Evolutionary conservation across 768 basidiomycete species (phyloP), one percentile per base, ranked within the genome.

Genomic region (Lactarius akahatsu): DNA sequence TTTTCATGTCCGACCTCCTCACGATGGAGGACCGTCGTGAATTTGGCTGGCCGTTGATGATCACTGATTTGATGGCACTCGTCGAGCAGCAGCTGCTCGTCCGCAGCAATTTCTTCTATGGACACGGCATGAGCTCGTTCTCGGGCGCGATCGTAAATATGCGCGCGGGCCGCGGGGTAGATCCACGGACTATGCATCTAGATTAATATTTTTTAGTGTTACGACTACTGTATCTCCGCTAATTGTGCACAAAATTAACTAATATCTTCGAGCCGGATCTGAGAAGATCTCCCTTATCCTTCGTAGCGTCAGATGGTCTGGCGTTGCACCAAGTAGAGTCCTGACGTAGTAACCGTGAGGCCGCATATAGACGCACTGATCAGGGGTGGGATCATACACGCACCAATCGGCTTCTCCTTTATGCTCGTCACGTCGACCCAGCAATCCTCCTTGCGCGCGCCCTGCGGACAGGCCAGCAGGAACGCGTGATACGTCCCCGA

Each of bases 51-150:
- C 70, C 76, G 30, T 66, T 82, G 59, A 65, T 83, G 62, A 36
- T 82, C 65, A 79, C 79, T 32, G 82, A 82, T 61, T 71, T 83
- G 34, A 67, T 79, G 30, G 79, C 77, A 18, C 71, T 81, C 36
- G 74, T 81, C 41, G 81, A 82, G 62, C 82, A 82, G 71, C 72
- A 76, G 28, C 55, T 77, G 62, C 70, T 81, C 66, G 68, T 77
- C 0, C 71, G 70, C 8, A 71, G 74, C 15, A 72, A 73, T 2
- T 80, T 73, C 62, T 81, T 81, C 65, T 78, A 80, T 11, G 79
- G 77, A 13, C 73, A 78, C 23, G 73, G 72, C 10, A 71, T 78
- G 72, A 77, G 76, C 67, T 78, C 78, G 23, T 74, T 81, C 34
- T 76, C 76, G 0, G 79, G 79, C n/a, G 77, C 76, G 1, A 75